phyloP scores from a whole-genome alignment of 257 asterid species.

The Agastache rugosa region DNA sequence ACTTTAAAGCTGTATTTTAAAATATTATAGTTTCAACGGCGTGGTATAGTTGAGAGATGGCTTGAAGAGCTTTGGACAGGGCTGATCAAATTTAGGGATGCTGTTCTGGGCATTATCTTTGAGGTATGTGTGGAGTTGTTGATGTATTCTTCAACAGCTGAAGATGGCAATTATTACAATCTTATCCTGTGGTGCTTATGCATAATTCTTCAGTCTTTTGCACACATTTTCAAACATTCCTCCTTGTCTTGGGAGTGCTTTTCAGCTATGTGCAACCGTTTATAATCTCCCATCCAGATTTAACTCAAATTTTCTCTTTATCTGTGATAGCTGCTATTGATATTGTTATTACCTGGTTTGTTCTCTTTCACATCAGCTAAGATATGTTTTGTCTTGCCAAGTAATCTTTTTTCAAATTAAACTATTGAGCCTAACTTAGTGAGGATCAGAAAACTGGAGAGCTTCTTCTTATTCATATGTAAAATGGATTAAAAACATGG shows the following conservation, averaged over 20 bases:
- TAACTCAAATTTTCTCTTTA: conserved; percentile 1
- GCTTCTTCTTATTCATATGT: neutral
- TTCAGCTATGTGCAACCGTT: neutral
- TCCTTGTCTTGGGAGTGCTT: neutral
- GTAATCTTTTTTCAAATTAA: neutral
- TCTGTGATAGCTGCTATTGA: neutral
- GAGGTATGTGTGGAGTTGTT: conserved; percentile 65
- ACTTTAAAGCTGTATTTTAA: conserved; percentile 40
- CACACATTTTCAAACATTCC: neutral
- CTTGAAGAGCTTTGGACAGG: conserved; percentile 90
- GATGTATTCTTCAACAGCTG: conserved; percentile 15
- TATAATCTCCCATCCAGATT: neutral
- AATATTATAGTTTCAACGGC: conserved; percentile 75
- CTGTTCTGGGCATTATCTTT: conserved; percentile 58
- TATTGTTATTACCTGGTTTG: conserved; percentile 15
- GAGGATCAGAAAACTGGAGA: neutral
- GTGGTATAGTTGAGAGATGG: conserved; percentile 89
- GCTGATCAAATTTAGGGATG: conserved; percentile 80
- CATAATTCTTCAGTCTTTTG: neutral
- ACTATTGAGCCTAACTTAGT: conserved; percentile 19
- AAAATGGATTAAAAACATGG: neutral
- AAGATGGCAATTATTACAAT: conserved; percentile 13
- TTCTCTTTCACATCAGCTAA: conserved; percentile 8
- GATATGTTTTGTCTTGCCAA: conserved; percentile 26
- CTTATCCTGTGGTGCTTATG: conserved; percentile 6